These are phyloP conservation scores for Erythrophleum fordii DNA, from an alignment of 306 rosid genomes.

Conservation along the genomic window DNA sequence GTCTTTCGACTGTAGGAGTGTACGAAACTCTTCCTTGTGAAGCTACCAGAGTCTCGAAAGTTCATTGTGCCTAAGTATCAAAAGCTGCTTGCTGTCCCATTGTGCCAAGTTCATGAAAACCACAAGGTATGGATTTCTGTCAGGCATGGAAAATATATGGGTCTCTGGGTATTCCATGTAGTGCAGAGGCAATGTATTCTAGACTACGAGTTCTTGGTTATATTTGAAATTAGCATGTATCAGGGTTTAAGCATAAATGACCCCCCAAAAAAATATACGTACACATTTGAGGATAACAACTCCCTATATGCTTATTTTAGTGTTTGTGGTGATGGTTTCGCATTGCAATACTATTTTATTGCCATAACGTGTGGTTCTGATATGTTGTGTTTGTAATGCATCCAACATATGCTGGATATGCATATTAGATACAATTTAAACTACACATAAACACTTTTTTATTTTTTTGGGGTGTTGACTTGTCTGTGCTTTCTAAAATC, in stretches of 20 bases:
- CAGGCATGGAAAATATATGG: background rate
- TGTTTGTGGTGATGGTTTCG: conserved; percentile 3
- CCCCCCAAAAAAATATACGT: background rate
- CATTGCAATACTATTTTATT: background rate
- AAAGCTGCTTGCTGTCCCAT: conserved; percentile 82
- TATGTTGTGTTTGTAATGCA: background rate
- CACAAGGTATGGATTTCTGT: conserved; percentile 56
- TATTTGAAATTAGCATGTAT: background rate
- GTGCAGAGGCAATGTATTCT: background rate
- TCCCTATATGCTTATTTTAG: background rate
- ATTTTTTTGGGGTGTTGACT: background rate
- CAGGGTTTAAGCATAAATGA: background rate
- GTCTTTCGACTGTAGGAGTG: conserved; percentile 64
- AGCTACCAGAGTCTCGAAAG: conserved; percentile 68
- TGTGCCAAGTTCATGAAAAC: conserved; percentile 81
- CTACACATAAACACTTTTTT: background rate
- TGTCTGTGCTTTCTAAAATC: background rate
- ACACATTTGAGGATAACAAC: background rate
- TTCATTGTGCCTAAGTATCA: conserved; percentile 79
- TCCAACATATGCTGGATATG: background rate
- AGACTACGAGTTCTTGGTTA: background rate
- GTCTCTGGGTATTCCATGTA: background rate
- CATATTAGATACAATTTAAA: background rate
- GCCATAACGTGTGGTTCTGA: background rate
- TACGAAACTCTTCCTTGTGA: conserved; percentile 80